A percentile compares a stretch with the other conserved stretches of the same genome.
phyloP scores from a whole-genome alignment of 257 asterid genomes.

The Ehretia macrophylla region DNA sequence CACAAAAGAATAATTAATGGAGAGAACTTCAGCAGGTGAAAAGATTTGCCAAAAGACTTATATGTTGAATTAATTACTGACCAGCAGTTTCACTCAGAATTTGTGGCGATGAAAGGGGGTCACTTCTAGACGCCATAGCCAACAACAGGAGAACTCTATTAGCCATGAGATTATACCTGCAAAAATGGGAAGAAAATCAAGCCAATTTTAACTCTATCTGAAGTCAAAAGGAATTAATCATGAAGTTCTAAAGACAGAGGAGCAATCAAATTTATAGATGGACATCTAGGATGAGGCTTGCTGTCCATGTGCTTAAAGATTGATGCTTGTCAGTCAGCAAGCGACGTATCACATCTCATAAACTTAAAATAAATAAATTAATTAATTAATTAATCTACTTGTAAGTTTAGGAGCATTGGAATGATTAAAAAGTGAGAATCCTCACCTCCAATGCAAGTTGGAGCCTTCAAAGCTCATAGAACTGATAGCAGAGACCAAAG shows the following conservation, averaged over 20 bases:
- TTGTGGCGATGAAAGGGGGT: slow-evolving; percentile 58
- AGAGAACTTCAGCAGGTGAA: not conserved
- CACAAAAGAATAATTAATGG: not conserved
- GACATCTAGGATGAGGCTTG: too few species aligned
- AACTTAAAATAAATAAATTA: too few species aligned
- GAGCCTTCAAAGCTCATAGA: slow-evolving; percentile 77
- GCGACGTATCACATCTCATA: too few species aligned
- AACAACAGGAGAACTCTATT: slow-evolving; percentile 87
- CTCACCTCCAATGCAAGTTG: slow-evolving; percentile 96
- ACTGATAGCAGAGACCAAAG: slow-evolving; percentile 79
- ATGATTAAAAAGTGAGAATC: not conserved
- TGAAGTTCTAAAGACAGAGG: too few species aligned
- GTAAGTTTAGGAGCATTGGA: too few species aligned
- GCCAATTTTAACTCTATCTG: not conserved
- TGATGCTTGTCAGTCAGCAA: too few species aligned
- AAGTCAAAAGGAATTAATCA: not conserved
- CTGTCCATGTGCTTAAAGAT: too few species aligned
- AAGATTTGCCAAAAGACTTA: not conserved
- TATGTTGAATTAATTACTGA: slow-evolving; percentile 27
- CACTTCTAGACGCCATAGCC: slow-evolving; percentile 83
- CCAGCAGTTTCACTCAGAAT: slow-evolving; percentile 82
- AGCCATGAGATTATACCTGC: slow-evolving; percentile 99
- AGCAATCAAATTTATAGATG: too few species aligned
- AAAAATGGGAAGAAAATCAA: slow-evolving; percentile 22
- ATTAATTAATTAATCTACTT: too few species aligned